These are phyloP conservation scores for Ceratocystis ficicola DNA, from an alignment of 2,329 filamentous ascomycete species.

Conservation along the genomic window DNA sequence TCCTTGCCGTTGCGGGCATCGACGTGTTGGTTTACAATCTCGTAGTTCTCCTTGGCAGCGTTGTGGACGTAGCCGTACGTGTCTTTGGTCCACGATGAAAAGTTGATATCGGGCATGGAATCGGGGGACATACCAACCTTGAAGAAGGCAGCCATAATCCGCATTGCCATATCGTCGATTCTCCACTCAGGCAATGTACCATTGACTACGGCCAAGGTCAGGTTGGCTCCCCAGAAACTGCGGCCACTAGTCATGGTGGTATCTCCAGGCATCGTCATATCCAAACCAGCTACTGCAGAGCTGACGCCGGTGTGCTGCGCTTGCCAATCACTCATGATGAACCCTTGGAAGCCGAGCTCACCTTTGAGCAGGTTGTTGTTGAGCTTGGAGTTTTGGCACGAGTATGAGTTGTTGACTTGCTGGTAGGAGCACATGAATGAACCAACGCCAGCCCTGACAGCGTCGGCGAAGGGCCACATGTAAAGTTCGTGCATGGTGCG, in stretches of 20 bases:
- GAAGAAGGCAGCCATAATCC: constrained; percentile 62
- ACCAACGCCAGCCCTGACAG: constrained; percentile 53
- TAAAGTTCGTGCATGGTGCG: constrained; percentile 65
- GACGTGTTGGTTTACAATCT: constrained; percentile 66
- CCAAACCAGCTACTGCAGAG: constrained; percentile 58
- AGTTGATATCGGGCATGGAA: constrained; percentile 52
- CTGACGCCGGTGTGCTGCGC: constrained; percentile 60
- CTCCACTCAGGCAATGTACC: constrained; percentile 80
- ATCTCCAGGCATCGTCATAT: constrained; percentile 86
- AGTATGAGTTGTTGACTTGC: constrained; percentile 68
- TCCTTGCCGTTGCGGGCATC: constrained; percentile 62
- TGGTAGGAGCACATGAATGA: constrained; percentile 59
- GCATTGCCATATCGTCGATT: constrained; percentile 81
- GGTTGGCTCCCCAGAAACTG: constrained; percentile 73
- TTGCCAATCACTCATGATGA: constrained; percentile 63
- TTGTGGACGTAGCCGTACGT: constrained; percentile 59
- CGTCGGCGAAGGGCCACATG: constrained; percentile 66
- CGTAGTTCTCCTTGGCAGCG: constrained; percentile 47
- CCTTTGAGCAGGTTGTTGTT: constrained; percentile 66
- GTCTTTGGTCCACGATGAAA: constrained; percentile 74
- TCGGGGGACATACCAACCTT: constrained; percentile 48
- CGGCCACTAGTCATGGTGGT: constrained; percentile 59
- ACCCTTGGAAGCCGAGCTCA: constrained; percentile 41
- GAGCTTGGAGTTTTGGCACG: constrained; percentile 65
- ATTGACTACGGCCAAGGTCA: constrained; percentile 79